A percentile compares a stretch with the other conserved stretches of the same genome.
Conservation (phyloP, 768 basidiomycete species). For the Tephrocybe sp. region DNA sequence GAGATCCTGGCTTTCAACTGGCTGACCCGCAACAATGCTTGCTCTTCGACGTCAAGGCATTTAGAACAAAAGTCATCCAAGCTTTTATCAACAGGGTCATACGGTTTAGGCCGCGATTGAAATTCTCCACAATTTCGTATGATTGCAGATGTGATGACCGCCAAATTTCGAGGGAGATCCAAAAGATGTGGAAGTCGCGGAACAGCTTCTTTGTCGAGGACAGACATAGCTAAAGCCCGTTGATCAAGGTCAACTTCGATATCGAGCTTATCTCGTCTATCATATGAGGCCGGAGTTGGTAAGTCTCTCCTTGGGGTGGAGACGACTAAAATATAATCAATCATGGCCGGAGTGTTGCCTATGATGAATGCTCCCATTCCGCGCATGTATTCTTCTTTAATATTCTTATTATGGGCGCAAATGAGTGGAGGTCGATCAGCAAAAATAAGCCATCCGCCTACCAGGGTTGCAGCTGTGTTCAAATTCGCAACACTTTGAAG, state of each 20-base stretch:
- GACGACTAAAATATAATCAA: slow-evolving; percentile 74
- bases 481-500: slow-evolving; percentile 87
- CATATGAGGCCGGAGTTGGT: slow-evolving; percentile 26
- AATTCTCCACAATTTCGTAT: slow-evolving; percentile 57
- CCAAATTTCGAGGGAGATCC: slow-evolving; percentile 77
- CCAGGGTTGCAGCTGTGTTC: slow-evolving; percentile 48
- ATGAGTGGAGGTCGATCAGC: background rate
- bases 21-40: slow-evolving; percentile 64
- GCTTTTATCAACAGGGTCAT: slow-evolving; percentile 34
- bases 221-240: slow-evolving; percentile 51
- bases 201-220: slow-evolving; percentile 66
- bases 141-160: slow-evolving; percentile 73
- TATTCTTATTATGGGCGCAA: background rate
- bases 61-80: slow-evolving; percentile 55
- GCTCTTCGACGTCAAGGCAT: slow-evolving; percentile 72
- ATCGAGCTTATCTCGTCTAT: slow-evolving; percentile 50
- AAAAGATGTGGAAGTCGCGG: slow-evolving; percentile 71
- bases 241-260: slow-evolving; percentile 57
- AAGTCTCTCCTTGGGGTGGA: slow-evolving; percentile 50
- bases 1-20: slow-evolving; percentile 47
- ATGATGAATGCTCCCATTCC: slow-evolving; percentile 72
- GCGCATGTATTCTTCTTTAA: slow-evolving; percentile 79
- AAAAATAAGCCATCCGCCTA: background rate
- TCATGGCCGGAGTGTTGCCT: slow-evolving; percentile 64
- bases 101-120: slow-evolving; percentile 28